phyloP scores from a whole-genome alignment of 768 basidiomycete genomes.

The Clavulina sp. region DNA sequence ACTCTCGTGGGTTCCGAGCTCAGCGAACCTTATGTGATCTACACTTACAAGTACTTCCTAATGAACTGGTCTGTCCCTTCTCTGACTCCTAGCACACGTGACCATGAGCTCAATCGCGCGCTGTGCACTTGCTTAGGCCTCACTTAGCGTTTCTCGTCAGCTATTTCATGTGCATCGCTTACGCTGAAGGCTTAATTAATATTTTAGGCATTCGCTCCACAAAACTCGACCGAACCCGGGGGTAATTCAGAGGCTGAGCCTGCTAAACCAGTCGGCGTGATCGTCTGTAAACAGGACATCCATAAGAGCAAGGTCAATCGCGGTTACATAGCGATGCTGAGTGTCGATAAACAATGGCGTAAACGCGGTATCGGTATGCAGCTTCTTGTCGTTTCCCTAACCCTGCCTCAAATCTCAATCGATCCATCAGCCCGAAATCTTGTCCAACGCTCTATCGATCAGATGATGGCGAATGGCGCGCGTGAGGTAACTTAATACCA shows the following conservation, averaged over 20 bases:
- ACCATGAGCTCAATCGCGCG: background rate
- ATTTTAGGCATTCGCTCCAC: background rate
- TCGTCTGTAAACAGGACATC: constrained; percentile 92
- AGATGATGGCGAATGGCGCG: constrained; percentile 68
- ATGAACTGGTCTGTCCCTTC: constrained; percentile 63
- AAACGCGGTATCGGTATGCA: constrained; percentile 79
- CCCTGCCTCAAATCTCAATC: background rate
- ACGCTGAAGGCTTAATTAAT: background rate
- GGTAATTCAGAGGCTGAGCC: background rate
- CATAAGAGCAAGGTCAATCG: constrained; percentile 61
- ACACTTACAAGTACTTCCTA: constrained; percentile 93
- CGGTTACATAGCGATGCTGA: constrained; percentile 98
- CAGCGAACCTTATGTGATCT: constrained; percentile 89
- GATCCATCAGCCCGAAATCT: constrained; percentile 53
- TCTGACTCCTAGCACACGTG: background rate
- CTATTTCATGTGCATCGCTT: constrained; percentile 2
- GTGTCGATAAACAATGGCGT: constrained; percentile 66
- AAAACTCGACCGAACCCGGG: background rate
- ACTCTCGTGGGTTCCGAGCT: constrained; percentile 78
- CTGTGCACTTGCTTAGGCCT: constrained; percentile 36
- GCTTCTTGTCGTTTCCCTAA: background rate
- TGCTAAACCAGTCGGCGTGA: constrained; percentile 60
- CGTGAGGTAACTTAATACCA: constrained; percentile 47
- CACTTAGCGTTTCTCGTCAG: constrained; percentile 68
- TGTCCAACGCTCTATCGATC: constrained; percentile 63